Conservation (phyloP, 495 filamentous ascomycete genomes). For the Aspergillus leporis region DNA sequence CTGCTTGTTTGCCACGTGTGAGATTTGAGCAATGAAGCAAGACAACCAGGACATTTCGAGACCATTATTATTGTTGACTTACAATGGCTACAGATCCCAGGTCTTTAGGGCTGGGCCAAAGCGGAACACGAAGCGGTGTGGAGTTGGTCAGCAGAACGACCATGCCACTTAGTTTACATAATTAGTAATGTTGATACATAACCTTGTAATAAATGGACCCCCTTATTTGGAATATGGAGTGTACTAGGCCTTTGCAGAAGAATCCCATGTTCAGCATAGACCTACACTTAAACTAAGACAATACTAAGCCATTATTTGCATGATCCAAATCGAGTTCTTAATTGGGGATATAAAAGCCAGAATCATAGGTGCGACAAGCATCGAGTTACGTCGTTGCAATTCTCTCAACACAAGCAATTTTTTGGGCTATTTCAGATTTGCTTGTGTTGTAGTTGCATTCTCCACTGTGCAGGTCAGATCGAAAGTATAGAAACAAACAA, state of each 20-base stretch:
- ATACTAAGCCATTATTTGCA: not conserved
- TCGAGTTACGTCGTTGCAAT: not conserved
- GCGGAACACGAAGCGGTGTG: not conserved
- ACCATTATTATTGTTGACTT: no score
- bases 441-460: not conserved
- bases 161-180: not conserved
- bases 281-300: not conserved
- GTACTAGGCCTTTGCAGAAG: not conserved
- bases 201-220: not conserved
- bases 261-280: not conserved
- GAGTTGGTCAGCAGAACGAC: not conserved
- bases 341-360: no score
- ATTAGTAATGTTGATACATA: not conserved
- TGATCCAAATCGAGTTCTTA: not conserved
- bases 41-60: no score
- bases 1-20: no score
- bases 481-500: not conserved
- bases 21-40: no score
- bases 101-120: not conserved
- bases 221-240: not conserved
- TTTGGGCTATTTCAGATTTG: not conserved
- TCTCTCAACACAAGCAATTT: not conserved
- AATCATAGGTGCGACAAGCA: no score
- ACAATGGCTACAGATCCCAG: not conserved
- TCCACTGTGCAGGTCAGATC: not conserved